A percentile compares a stretch with the other conserved stretches of the same genome.
phyloP scores from a whole-genome alignment of 352 stramenopile species.

The Pythium periplocum region DNA sequence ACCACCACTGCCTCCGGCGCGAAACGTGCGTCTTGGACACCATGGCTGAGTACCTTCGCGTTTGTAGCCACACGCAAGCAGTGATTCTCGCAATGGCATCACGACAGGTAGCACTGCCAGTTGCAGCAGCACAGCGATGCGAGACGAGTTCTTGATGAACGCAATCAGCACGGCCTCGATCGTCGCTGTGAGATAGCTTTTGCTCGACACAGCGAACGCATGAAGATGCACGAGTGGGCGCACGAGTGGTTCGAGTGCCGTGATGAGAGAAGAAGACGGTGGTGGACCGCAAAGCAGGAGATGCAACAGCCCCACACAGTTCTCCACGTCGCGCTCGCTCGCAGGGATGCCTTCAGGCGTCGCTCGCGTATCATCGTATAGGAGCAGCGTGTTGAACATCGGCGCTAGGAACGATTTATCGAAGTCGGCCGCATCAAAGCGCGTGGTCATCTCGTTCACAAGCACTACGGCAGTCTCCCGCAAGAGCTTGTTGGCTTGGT shows the following conservation, averaged over 20 bases:
- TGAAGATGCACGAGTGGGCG: constrained; percentile 70
- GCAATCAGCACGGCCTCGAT: constrained; percentile 48
- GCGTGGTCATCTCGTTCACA: constrained; percentile 43
- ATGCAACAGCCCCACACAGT: constrained; percentile 43
- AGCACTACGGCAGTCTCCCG: constrained; percentile 67
- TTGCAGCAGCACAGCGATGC: constrained; percentile 41
- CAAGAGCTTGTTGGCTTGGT: constrained; percentile 61
- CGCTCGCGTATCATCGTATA: constrained; percentile 30
- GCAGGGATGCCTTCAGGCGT: background rate
- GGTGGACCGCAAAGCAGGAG: constrained; percentile 67
- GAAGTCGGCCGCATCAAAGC: constrained; percentile 30
- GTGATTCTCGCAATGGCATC: background rate
- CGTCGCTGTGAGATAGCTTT: constrained; percentile 44
- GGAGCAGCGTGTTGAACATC: constrained; percentile 57
- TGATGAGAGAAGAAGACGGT: constrained; percentile 45
- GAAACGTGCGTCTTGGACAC: constrained; percentile 45
- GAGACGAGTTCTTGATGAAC: constrained; percentile 25
- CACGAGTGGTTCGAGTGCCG: constrained; percentile 33
- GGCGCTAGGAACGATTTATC: constrained; percentile 45
- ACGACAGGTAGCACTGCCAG: constrained; percentile 44
- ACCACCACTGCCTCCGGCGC: constrained; percentile 52
- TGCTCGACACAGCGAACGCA: constrained; percentile 58
- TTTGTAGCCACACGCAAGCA: constrained; percentile 21
- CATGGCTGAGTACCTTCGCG: constrained; percentile 23
- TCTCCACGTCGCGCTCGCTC: constrained; percentile 42